phyloP scores from a whole-genome alignment of 306 rosid species.

The Cicer bijugum region DNA sequence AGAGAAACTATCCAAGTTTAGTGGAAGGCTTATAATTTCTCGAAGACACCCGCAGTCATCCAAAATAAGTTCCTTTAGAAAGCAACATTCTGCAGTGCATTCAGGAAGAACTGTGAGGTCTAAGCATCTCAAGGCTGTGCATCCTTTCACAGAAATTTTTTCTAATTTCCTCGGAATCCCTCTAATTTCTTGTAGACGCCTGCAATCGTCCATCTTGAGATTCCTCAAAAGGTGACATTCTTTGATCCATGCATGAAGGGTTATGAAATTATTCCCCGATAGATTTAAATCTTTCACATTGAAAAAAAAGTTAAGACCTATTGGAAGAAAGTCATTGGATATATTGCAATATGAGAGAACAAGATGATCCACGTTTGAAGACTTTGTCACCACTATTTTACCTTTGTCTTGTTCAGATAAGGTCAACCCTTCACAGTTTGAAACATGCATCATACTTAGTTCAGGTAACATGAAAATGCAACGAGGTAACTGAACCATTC shows the following conservation, averaged over 20 bases:
- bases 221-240: not conserved
- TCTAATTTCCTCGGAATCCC: not conserved
- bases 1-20: not conserved
- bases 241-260: not conserved
- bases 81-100: not conserved
- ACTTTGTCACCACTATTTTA: not conserved
- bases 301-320: not conserved
- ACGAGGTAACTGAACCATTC: slow-evolving; percentile 22
- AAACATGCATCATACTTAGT: not conserved
- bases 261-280: slow-evolving; percentile 28
- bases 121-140: not conserved
- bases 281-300: slow-evolving; percentile 17
- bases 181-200: not conserved
- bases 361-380: slow-evolving; percentile 5
- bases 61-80: slow-evolving; percentile 6
- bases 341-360: not conserved
- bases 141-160: not conserved
- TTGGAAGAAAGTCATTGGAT: not conserved
- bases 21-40: not conserved
- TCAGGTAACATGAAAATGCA: slow-evolving; percentile 13
- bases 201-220: not conserved
- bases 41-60: not conserved
- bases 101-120: slow-evolving; percentile 3
- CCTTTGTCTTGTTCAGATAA: not conserved
- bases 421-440: not conserved